phyloP scores from a whole-genome alignment of 2,329 filamentous ascomycete genomes.

The Curvularia verruculosa region DNA sequence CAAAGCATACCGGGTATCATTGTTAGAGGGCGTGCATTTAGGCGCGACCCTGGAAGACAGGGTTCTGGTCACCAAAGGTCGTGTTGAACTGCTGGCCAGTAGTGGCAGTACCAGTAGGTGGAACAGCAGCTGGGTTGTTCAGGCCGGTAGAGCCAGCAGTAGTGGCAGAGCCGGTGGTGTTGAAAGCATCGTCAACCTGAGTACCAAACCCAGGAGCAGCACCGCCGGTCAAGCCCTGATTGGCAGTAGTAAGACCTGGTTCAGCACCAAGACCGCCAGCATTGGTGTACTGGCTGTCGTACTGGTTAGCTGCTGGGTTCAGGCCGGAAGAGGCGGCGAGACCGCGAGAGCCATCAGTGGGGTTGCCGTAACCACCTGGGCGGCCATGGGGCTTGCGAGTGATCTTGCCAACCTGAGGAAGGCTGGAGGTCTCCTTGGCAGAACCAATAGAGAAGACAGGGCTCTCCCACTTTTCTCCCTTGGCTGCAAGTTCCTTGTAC shows the following conservation, averaged over 20 bases:
- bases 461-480: slow-evolving; percentile 94
- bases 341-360: slow-evolving; percentile 25
- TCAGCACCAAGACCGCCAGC: slow-evolving; percentile 17
- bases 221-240: slow-evolving; percentile 21
- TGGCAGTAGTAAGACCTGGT: slow-evolving; percentile 10
- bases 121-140: slow-evolving; percentile 5
- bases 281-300: slow-evolving; percentile 23
- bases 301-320: slow-evolving; percentile 22
- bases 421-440: slow-evolving; percentile 72
- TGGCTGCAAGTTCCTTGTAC: slow-evolving; percentile 83
- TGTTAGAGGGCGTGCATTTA: slow-evolving; percentile 22
- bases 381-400: slow-evolving; percentile 65
- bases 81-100: slow-evolving; percentile 41
- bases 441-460: slow-evolving; percentile 88
- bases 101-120: slow-evolving; percentile 16
- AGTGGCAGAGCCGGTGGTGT: slow-evolving; percentile 22
- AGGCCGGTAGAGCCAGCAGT: slow-evolving; percentile 15
- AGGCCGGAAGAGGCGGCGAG: slow-evolving; percentile 23
- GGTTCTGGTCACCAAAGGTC: slow-evolving; percentile 52
- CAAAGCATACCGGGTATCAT: slow-evolving; percentile 18
- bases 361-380: slow-evolving; percentile 40
- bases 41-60: slow-evolving; percentile 50
- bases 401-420: slow-evolving; percentile 65
- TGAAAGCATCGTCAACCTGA: slow-evolving; percentile 55
- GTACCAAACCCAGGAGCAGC: slow-evolving; percentile 47